Conservation (phyloP, 768 basidiomycete species). For the Trametes cingulata region DNA sequence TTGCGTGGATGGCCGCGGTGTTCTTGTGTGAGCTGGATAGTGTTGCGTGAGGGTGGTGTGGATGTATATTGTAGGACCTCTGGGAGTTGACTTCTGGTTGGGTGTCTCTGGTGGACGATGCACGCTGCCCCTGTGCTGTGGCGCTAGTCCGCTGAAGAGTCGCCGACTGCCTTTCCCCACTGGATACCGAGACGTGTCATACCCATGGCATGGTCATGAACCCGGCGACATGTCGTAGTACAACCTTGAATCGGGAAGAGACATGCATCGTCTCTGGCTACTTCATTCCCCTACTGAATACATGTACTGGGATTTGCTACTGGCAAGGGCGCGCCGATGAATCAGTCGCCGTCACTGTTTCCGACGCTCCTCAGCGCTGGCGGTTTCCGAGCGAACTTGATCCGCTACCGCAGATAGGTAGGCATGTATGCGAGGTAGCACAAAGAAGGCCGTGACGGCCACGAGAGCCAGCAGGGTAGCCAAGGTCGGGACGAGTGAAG, state of each 20-base stretch:
- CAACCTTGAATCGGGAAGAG: too few species aligned
- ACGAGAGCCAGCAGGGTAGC: conserved; percentile 33
- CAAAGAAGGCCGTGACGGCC: conserved; percentile 26
- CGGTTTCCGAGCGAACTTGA: conserved; percentile 18
- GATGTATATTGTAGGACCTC: background rate
- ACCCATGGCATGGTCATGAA: too few species aligned
- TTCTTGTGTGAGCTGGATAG: conserved; percentile 72
- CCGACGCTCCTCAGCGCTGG: background rate
- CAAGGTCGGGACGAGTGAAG: conserved; percentile 44
- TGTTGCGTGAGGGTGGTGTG: conserved; percentile 22
- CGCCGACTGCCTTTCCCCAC: too few species aligned
- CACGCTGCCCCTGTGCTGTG: too few species aligned
- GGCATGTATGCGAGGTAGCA: conserved; percentile 19
- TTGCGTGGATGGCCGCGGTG: conserved; percentile 85
- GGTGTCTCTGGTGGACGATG: too few species aligned
- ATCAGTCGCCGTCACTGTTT: background rate
- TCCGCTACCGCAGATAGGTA: conserved; percentile 18
- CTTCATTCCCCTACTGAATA: too few species aligned
- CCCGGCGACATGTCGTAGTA: too few species aligned
- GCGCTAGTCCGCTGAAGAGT: too few species aligned
- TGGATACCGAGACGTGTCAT: too few species aligned
- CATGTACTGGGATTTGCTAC: too few species aligned
- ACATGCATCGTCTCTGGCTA: too few species aligned
- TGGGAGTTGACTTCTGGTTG: background rate
- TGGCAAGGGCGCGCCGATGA: too few species aligned